Conservation (phyloP, 306 rosid genomes). For the Mimosa pudica region DNA sequence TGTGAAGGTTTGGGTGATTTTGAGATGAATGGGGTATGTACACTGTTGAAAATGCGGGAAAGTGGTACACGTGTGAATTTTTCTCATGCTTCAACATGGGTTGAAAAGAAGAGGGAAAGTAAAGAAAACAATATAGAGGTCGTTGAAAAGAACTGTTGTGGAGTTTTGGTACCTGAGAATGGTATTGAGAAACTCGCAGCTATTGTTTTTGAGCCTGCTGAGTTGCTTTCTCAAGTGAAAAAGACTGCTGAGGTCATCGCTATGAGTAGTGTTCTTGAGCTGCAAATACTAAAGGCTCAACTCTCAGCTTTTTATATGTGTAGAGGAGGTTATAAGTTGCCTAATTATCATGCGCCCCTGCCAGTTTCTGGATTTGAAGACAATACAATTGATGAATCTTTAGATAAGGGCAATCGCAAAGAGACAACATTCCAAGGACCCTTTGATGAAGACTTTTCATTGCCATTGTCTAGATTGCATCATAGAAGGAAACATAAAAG, state of each 20-base stretch:
- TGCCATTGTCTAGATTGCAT: conserved; percentile 34
- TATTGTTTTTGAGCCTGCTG: conserved; percentile 43
- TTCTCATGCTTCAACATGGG: background rate
- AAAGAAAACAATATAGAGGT: conserved; percentile 40
- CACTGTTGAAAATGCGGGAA: conserved; percentile 47
- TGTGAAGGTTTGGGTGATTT: conserved; percentile 41
- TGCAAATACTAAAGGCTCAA: conserved; percentile 48
- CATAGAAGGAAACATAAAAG: conserved; percentile 73
- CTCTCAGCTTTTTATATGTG: conserved; percentile 56
- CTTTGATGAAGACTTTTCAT: conserved; percentile 52
- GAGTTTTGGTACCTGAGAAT: conserved; percentile 56
- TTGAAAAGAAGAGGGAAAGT: conserved; percentile 16
- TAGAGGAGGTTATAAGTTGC: conserved; percentile 60
- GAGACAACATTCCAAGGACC: conserved; percentile 56
- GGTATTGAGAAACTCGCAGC: conserved; percentile 45
- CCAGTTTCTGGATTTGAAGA: conserved; percentile 71
- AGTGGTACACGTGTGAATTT: conserved; percentile 9
- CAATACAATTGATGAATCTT: conserved; percentile 25
- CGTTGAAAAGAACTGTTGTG: conserved; percentile 1
- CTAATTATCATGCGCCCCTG: conserved; percentile 49
- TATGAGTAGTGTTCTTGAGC: conserved; percentile 47
- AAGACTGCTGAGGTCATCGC: conserved; percentile 37
- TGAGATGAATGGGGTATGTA: conserved; percentile 48
- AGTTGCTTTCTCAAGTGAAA: conserved; percentile 61
- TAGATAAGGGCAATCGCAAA: conserved; percentile 8